Conservation (phyloP, 2,329 filamentous ascomycete species). For the Aspergillus eucalypticola region DNA sequence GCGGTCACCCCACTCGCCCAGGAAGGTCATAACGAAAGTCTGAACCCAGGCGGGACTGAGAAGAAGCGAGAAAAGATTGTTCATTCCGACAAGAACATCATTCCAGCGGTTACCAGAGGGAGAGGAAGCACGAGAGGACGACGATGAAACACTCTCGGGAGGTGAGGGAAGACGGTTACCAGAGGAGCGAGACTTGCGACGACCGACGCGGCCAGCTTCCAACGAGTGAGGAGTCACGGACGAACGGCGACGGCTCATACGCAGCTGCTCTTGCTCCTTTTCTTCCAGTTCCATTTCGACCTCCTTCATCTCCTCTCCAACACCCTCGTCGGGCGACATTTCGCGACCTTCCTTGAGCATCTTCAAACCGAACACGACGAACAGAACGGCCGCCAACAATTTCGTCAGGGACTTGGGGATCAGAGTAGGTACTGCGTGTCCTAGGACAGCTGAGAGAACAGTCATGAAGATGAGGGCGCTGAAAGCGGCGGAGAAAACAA, state of each 20-base stretch:
- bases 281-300: constrained; percentile 92
- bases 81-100: constrained; percentile 63
- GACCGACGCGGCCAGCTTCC: constrained; percentile 71
- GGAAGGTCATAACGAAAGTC: constrained; percentile 98
- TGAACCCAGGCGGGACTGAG: constrained; percentile 97
- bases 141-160: constrained; percentile 77
- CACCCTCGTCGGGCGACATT: constrained; percentile 87
- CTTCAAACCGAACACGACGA: constrained; percentile 84
- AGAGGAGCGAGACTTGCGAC: constrained; percentile 66
- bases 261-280: constrained; percentile 76
- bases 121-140: constrained; percentile 63
- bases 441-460: constrained; percentile 84
- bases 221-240: constrained; percentile 73
- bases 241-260: constrained; percentile 65
- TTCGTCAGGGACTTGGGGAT: constrained; percentile 90
- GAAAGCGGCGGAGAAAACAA: constrained; percentile 95
- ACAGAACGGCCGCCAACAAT: constrained; percentile 79
- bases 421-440: constrained; percentile 85
- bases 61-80: constrained; percentile 83
- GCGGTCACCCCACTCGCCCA: constrained; percentile 96
- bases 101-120: constrained; percentile 49
- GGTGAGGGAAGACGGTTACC: constrained; percentile 77
- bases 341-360: constrained; percentile 82
- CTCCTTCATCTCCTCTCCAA: constrained; percentile 96
- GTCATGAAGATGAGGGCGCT: constrained; percentile 92